Evolutionary conservation across 306 rosid genomes (phyloP).

Genomic region (Cucurbita moschata): DNA sequence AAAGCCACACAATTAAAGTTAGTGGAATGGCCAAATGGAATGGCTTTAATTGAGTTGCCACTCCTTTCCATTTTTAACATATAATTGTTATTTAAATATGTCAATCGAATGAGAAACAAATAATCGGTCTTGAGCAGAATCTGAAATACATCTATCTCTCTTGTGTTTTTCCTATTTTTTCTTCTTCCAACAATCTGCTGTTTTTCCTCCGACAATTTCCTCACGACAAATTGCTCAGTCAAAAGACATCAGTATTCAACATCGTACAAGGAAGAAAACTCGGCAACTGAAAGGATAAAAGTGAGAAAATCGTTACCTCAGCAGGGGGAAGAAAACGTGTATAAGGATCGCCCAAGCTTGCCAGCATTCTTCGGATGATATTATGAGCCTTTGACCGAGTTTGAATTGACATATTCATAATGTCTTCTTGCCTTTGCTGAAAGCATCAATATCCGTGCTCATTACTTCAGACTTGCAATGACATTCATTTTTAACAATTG

Average conservation of each 20-base stretch:
- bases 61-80: no score
- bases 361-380: conserved; percentile 68
- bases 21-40: no score
- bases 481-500: background rate
- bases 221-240: no score
- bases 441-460: conserved; percentile 5
- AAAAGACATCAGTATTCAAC: background rate
- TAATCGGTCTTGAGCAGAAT: no score
- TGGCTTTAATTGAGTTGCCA: no score
- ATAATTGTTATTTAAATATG: no score
- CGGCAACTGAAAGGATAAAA: background rate
- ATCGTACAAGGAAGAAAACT: background rate
- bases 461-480: background rate
- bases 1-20: no score
- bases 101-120: no score
- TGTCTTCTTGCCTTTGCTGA: conserved; percentile 55
- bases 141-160: no score
- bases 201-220: no score
- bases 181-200: no score
- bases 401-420: conserved; percentile 50
- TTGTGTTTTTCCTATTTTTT: no score
- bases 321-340: conserved; percentile 82
- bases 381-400: conserved; percentile 76
- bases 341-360: conserved; percentile 83
- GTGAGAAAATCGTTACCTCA: conserved; percentile 31